Conservation (phyloP, 176 grass and related monocot genomes). For the Raddia guianensis region DNA sequence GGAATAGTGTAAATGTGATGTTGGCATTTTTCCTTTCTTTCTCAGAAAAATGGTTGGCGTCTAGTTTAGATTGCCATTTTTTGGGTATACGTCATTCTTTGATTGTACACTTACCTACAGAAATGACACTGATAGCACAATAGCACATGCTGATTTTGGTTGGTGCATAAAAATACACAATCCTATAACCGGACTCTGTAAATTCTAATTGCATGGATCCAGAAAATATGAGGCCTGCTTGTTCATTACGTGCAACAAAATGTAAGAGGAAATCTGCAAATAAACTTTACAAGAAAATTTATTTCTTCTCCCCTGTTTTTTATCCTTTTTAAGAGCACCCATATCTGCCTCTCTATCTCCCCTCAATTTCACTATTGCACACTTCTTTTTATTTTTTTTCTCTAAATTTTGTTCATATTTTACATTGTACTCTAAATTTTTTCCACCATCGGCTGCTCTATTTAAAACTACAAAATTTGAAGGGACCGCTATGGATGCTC, state of each 20-base stretch:
- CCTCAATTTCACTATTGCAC: no score
- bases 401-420: no score
- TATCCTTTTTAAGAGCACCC: no score
- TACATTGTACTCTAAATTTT: no score
- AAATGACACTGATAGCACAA: background rate
- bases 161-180: slow-evolving; percentile 13
- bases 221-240: background rate
- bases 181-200: background rate
- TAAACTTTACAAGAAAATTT: no score
- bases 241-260: background rate
- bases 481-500: no score
- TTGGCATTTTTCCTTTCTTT: background rate
- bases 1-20: slow-evolving; percentile 15
- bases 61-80: slow-evolving; percentile 26
- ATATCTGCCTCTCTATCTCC: no score
- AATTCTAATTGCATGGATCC: slow-evolving; percentile 14
- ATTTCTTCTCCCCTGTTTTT: no score
- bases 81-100: slow-evolving; percentile 32
- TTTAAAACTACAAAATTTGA: no score
- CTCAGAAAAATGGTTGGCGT: background rate
- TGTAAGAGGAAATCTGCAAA: no score
- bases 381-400: no score
- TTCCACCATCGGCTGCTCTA: no score
- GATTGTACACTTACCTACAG: background rate
- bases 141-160: background rate